Evolutionary conservation across 2,329 filamentous ascomycete species (phyloP), one percentile per base, ranked within the genome.

Genomic region (Cyclaneusma minus): DNA sequence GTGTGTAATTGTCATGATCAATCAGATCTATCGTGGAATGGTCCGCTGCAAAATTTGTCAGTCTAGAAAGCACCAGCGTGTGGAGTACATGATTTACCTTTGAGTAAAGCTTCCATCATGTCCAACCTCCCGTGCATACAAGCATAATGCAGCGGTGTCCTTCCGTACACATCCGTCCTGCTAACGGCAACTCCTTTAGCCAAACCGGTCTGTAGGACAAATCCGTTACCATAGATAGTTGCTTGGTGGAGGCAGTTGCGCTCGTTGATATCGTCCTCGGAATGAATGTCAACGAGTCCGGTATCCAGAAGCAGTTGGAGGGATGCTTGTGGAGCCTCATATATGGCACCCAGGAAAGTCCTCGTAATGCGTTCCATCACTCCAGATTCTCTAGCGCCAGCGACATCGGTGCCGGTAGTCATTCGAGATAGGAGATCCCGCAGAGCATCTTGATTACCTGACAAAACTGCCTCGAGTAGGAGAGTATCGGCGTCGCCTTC

Each of bases 1-100:
- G 85, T 0, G 87, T 95, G 49, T 93, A 98, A 51, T 93, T 94
- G 55, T 98, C 87, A 45, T 95, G 81, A 44, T 98, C 89, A 45
- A 85, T 85, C 21, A 78, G 60, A 46, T 95, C 74, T 33, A 95
- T 78, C 0, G 83, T 93, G 12, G 69, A 60, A 4, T 71, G 68
- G 24, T 78, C 73, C 13, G 68, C 68, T 72, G 29, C n/a, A 22
- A 29, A 16, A 7, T 21, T 22, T 18, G 17, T 10, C n/a, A 15
- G 17, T 14, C 31, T 16, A 26, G 24, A 10, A 11, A 15, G 21
- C 5, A 22, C 4, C 10, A 15, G 11, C 21, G 10, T 7, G 16
- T 22, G 16, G 20, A 18, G 13, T 13, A 7, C 7, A 10, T 16
- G 28, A 38, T 51, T 42, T 53, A 72, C 69, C 69, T 35, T 64